These are phyloP conservation scores for Candida boleticola DNA, from an alignment of 805 yeast genomes.

Conservation along the genomic window DNA sequence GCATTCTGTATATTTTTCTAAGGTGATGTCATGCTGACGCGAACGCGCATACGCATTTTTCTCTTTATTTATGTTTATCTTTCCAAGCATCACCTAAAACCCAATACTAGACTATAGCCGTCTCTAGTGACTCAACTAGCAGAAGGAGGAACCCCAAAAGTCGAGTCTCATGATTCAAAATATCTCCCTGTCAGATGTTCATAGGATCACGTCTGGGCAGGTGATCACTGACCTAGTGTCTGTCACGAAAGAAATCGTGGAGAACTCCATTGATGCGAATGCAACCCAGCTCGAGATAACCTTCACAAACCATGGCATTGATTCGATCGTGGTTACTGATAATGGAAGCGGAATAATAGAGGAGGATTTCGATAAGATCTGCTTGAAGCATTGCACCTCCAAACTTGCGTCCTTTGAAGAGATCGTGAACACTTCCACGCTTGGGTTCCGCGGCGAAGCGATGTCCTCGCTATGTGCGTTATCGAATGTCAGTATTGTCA, in stretches of 20 bases:
- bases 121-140: no score
- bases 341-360: slow-evolving; percentile 64
- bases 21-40: no score
- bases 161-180: slow-evolving; percentile 1
- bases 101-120: no score
- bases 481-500: slow-evolving; percentile 45
- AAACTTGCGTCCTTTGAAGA: slow-evolving; percentile 59
- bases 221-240: slow-evolving; percentile 79
- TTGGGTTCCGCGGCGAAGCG: slow-evolving; percentile 85
- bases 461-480: slow-evolving; percentile 66
- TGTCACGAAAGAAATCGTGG: slow-evolving; percentile 82
- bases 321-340: slow-evolving; percentile 64
- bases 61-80: no score
- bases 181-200: slow-evolving; percentile 49
- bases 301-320: slow-evolving; percentile 71
- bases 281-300: slow-evolving; percentile 65
- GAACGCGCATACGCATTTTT: no score
- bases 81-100: no score
- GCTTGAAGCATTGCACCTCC: slow-evolving; percentile 66
- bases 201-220: slow-evolving; percentile 86
- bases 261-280: slow-evolving; percentile 81
- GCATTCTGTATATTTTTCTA: no score
- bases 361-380: slow-evolving; percentile 51
- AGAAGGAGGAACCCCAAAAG: no score
- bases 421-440: slow-evolving; percentile 38